Conservation (phyloP, 176 grass and related monocot genomes). For the Bothriochloa decipiens region DNA sequence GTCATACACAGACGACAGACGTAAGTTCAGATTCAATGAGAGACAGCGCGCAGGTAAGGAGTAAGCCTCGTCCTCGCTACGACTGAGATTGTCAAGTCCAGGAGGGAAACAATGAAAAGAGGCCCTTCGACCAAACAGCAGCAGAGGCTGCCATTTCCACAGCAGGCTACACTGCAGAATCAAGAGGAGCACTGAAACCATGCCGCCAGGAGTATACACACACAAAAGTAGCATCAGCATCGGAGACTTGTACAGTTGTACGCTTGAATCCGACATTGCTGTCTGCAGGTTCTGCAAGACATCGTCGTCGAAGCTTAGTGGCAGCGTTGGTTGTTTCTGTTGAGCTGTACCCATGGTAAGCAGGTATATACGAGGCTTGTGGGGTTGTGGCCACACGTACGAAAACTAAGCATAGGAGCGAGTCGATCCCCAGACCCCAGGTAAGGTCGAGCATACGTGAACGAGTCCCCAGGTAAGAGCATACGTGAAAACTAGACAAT, state of each 20-base stretch:
- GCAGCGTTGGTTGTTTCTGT: no score
- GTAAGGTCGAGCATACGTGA: no score
- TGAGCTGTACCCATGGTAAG: no score
- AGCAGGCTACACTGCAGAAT: conserved; percentile 41
- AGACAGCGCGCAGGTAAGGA: conserved; percentile 82
- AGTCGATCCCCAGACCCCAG: no score
- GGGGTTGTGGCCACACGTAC: no score
- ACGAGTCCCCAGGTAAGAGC: no score
- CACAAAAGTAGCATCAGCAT: conserved; percentile 18
- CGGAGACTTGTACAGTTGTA: no score
- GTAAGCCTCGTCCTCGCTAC: conserved; percentile 63
- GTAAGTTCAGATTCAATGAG: conserved; percentile 71
- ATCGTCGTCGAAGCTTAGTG: no score
- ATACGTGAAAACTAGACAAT: no score
- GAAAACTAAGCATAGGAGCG: no score
- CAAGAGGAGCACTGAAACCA: conserved; percentile 29
- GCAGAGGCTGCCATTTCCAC: conserved; percentile 36
- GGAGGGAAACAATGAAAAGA: conserved; percentile 63
- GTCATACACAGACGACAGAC: conserved; percentile 55
- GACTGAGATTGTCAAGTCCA: conserved; percentile 77
- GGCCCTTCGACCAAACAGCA: conserved; percentile 43
- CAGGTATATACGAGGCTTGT: no score
- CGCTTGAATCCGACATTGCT: neutral
- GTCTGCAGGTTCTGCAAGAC: no score
- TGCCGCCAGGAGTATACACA: conserved; percentile 11